Evolutionary conservation across 805 yeast species (phyloP).

Genomic region (Brettanomyces anomalus): DNA sequence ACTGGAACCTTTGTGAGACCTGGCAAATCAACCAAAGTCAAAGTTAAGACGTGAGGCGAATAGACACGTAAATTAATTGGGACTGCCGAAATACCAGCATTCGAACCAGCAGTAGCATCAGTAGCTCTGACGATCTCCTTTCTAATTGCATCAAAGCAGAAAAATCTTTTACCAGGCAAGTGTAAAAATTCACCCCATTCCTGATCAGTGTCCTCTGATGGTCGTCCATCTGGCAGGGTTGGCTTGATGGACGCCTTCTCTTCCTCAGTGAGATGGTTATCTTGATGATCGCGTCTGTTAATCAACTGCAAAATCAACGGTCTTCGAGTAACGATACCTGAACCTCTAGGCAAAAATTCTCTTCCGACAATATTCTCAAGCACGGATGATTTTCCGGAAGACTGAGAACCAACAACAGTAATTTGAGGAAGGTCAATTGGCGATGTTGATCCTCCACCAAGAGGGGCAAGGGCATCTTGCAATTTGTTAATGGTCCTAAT

Average conservation of each 20-base stretch:
- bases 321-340: conserved; percentile 87
- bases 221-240: conserved; percentile 35
- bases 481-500: conserved; percentile 82
- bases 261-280: conserved; percentile 11
- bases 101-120: conserved; percentile 70
- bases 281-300: conserved; percentile 43
- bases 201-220: conserved; percentile 60
- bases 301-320: conserved; percentile 78
- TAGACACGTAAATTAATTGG: conserved; percentile 91
- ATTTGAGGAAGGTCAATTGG: conserved; percentile 91
- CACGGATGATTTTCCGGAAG: conserved; percentile 83
- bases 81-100: conserved; percentile 82
- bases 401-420: conserved; percentile 92
- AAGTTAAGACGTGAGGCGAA: conserved; percentile 89
- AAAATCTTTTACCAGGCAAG: conserved; percentile 79
- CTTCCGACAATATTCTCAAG: conserved; percentile 87
- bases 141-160: conserved; percentile 82
- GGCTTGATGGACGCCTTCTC: conserved; percentile 39
- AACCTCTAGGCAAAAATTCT: conserved; percentile 86
- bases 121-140: conserved; percentile 88
- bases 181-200: conserved; percentile 99
- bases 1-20: conserved; percentile 98
- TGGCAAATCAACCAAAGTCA: conserved; percentile 93
- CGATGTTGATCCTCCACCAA: conserved; percentile 83
- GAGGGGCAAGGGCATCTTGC: conserved; percentile 94